Evolutionary conservation across 228 moss, liverwort and hornwort species (phyloP).

Genomic region (Sphagnum fallax): DNA sequence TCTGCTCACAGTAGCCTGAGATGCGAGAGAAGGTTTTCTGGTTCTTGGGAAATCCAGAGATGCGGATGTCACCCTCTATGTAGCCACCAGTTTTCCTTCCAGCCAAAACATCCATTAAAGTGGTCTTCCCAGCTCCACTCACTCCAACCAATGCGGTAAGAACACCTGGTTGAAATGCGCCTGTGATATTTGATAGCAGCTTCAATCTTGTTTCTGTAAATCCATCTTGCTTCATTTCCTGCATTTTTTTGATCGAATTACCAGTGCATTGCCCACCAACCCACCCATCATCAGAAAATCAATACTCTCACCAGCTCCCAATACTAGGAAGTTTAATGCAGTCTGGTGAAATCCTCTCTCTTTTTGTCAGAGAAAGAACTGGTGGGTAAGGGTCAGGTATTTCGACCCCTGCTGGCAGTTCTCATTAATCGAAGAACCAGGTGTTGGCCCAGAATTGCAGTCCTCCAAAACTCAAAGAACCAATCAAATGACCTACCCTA

Average conservation of each 20-base stretch:
- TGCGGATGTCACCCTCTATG: slow-evolving; percentile 50
- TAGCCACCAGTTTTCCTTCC: slow-evolving; percentile 58
- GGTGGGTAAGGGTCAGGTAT: too few relatives aligned
- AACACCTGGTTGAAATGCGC: slow-evolving; percentile 45
- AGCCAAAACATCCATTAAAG: slow-evolving; percentile 62
- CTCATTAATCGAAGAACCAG: too few relatives aligned
- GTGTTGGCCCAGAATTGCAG: too few relatives aligned
- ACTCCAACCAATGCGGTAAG: slow-evolving; percentile 60
- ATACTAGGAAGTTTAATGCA: too few relatives aligned
- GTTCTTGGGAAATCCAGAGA: slow-evolving; percentile 36
- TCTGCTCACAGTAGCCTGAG: slow-evolving; percentile 58
- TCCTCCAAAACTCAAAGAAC: too few relatives aligned
- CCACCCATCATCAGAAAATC: too few relatives aligned
- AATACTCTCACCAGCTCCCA: too few relatives aligned
- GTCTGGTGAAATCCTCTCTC: too few relatives aligned
- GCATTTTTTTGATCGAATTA: not conserved
- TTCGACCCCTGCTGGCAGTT: too few relatives aligned
- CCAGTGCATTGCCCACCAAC: too few relatives aligned
- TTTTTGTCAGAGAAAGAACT: too few relatives aligned
- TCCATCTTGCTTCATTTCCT: slow-evolving; percentile 48
- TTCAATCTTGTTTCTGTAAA: slow-evolving; percentile 30
- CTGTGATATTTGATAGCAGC: slow-evolving; percentile 35
- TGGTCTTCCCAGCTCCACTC: slow-evolving; percentile 65
- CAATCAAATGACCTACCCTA: too few relatives aligned
- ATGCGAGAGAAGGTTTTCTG: slow-evolving; percentile 58